Base-by-base conservation (phyloP, 2,329 filamentous ascomycete genomes). In the Alternaria arbusti region DNA sequence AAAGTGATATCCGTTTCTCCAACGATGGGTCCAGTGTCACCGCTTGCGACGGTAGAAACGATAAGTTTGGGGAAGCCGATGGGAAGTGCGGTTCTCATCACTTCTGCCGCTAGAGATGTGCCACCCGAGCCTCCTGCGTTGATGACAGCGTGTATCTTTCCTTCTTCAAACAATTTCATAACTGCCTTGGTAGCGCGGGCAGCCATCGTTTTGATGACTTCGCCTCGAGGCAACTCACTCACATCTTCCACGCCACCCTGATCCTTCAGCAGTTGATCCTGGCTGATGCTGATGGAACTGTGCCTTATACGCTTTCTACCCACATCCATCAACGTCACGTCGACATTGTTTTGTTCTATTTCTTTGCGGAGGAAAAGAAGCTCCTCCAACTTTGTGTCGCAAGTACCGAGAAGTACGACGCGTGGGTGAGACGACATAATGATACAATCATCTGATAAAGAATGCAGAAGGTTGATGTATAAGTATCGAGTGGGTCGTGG, bases 21-120 rank as follows among this genome's bases (percentile, higher is more conserved):
- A 2, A 92, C 82, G n/a, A 90, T 86, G 0, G 86, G 85, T 0
- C 84, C 84, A 2, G 88, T 88, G 65, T 92, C 87, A 3, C 90
- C 89, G 30, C 87, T 89, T 0, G 89, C 89, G 69, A 92, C 86
- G 0, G 90, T 92, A 22, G 87, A 90, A 3, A 92, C 87, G 56
- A 92, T 89, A 47, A 92, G 68, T 71, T 92, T 92, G 0, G 90
- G 90, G 54, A 92, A 86, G 0, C 89, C 89, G 12, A 92, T 82
- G 0, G 90, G 89, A 0, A 90, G 74, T 0, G 83, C 84, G 2
- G 84, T 79, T 13, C 87, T 82, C 89, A 92, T 91, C 0, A 88
- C 84, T 0, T 84, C 80, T 0, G 89, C 84, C 0, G 86, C 85
- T 11, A 92, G 82, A 3, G 86, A 85, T 0, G 89, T 91, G 0